A percentile compares a stretch with the other conserved stretches of the same genome.
phyloP scores from a whole-genome alignment of 208 protist genomes.

The Crithidia brevicula region DNA sequence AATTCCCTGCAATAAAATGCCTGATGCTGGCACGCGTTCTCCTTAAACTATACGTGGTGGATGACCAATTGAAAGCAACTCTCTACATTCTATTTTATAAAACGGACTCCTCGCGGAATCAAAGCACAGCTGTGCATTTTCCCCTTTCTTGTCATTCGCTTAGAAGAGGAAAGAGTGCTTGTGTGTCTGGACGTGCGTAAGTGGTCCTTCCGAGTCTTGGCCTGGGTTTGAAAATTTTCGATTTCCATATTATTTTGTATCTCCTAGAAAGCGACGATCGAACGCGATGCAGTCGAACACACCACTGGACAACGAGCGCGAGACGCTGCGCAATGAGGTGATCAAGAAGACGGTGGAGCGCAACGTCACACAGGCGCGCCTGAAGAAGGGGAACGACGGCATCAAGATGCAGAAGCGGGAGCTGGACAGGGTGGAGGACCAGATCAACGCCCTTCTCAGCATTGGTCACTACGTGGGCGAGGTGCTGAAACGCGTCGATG shows the following conservation, averaged over 20 bases:
- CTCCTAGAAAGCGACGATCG: too few relatives aligned
- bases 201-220: too few relatives aligned
- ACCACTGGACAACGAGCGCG: slow-evolving; percentile 61
- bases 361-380: slow-evolving; percentile 56
- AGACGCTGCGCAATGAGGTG: slow-evolving; percentile 51
- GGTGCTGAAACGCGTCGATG: slow-evolving; percentile 96
- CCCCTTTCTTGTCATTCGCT: background rate
- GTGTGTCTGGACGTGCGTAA: too few relatives aligned
- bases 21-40: too few relatives aligned
- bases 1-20: too few relatives aligned
- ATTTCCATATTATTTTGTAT: too few relatives aligned
- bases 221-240: too few relatives aligned
- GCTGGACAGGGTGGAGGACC: slow-evolving; percentile 97
- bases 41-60: too few relatives aligned
- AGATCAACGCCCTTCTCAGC: slow-evolving; percentile 98
- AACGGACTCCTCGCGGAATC: background rate
- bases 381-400: slow-evolving; percentile 48
- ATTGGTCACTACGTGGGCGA: slow-evolving; percentile 99
- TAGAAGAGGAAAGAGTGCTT: too few relatives aligned
- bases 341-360: slow-evolving; percentile 65
- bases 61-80: too few relatives aligned
- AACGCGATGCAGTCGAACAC: slow-evolving; percentile 73
- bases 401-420: slow-evolving; percentile 83
- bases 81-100: too few relatives aligned
- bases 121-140: background rate